These are phyloP conservation scores for peach (Prunus persica) DNA, from an alignment of 306 rosid species.

Conservation along the genomic window DNA sequence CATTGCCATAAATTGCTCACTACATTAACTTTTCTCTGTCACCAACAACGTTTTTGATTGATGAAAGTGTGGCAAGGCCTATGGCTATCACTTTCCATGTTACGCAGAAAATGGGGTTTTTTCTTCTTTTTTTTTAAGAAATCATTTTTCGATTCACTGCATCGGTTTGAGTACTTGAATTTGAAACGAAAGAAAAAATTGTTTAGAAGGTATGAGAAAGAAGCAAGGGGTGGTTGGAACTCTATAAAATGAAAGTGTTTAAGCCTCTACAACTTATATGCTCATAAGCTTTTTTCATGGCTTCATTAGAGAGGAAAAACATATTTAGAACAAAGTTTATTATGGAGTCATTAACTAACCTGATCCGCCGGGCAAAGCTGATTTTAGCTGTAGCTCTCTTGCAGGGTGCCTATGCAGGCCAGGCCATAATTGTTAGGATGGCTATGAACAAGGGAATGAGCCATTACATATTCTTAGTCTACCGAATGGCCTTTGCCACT, in stretches of 20 bases:
- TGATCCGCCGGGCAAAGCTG: slow-evolving; percentile 19
- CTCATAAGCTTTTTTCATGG: not conserved
- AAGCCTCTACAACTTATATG: not conserved
- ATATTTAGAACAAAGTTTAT: not conserved
- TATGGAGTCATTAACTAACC: not conserved
- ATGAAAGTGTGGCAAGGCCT: not conserved
- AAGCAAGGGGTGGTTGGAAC: not conserved
- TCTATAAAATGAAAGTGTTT: not conserved
- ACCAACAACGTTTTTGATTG: not conserved
- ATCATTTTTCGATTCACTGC: not conserved
- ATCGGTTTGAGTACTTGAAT: not conserved
- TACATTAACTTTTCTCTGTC: not conserved
- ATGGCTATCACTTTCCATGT: not conserved
- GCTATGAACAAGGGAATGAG: slow-evolving; percentile 41
- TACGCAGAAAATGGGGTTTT: not conserved
- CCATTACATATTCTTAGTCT: slow-evolving; percentile 29
- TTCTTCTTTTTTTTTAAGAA: not conserved
- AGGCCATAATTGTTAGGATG: slow-evolving; percentile 23
- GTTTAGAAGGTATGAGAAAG: not conserved
- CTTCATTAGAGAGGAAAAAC: not conserved
- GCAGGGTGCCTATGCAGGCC: slow-evolving; percentile 33
- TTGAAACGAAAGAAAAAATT: not conserved
- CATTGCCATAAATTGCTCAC: not conserved
- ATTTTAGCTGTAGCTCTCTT: slow-evolving; percentile 22
- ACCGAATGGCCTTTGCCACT: slow-evolving; percentile 31